A percentile compares a stretch with the other conserved stretches of the same genome.
Evolutionary conservation across 1,139 yeast species (phyloP).

Genomic region (Zygosaccharomyces pseudobailii): DNA sequence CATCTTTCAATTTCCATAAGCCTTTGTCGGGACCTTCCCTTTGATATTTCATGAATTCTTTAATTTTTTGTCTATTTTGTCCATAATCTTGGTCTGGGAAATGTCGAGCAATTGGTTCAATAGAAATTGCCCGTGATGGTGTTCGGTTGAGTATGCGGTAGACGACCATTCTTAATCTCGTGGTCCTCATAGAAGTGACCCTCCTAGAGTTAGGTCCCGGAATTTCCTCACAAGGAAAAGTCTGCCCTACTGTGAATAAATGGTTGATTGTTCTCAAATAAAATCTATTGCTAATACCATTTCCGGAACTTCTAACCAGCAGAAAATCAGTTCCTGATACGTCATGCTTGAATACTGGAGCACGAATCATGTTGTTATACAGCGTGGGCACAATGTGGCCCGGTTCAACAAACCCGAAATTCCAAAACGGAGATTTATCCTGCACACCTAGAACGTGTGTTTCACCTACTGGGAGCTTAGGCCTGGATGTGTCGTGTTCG

Average conservation of each 20-base stretch:
- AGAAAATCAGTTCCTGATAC: slow-evolving; percentile 74
- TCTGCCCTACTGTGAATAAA: slow-evolving; percentile 84
- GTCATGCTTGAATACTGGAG: slow-evolving; percentile 90
- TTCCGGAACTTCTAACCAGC: slow-evolving; percentile 75
- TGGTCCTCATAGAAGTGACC: slow-evolving; percentile 89
- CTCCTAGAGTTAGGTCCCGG: slow-evolving; percentile 98
- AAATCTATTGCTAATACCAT: slow-evolving; percentile 53
- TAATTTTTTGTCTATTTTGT: slow-evolving; percentile 92
- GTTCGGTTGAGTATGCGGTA: slow-evolving; percentile 78
- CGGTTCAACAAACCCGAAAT: slow-evolving; percentile 92
- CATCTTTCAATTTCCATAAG: slow-evolving; percentile 82
- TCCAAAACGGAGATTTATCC: slow-evolving; percentile 97
- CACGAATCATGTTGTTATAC: slow-evolving; percentile 86
- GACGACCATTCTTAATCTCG: slow-evolving; percentile 89
- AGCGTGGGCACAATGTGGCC: slow-evolving; percentile 92
- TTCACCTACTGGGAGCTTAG: slow-evolving; percentile 87
- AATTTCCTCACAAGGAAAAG: slow-evolving; percentile 87
- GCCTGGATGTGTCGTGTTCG: slow-evolving; percentile 80
- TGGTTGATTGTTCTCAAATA: slow-evolving; percentile 65
- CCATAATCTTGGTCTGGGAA: slow-evolving; percentile 97
- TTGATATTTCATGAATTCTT: slow-evolving; percentile 98
- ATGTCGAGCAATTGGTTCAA: slow-evolving; percentile 84
- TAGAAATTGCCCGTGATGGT: slow-evolving; percentile 70
- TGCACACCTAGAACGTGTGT: slow-evolving; percentile 93
- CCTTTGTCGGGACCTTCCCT: slow-evolving; percentile 94